Percentiles rank a stretch among this genome's conserved stretches.
Evolutionary conservation across 495 filamentous ascomycete species (phyloP).

Genomic region (Neurospora sp.): DNA sequence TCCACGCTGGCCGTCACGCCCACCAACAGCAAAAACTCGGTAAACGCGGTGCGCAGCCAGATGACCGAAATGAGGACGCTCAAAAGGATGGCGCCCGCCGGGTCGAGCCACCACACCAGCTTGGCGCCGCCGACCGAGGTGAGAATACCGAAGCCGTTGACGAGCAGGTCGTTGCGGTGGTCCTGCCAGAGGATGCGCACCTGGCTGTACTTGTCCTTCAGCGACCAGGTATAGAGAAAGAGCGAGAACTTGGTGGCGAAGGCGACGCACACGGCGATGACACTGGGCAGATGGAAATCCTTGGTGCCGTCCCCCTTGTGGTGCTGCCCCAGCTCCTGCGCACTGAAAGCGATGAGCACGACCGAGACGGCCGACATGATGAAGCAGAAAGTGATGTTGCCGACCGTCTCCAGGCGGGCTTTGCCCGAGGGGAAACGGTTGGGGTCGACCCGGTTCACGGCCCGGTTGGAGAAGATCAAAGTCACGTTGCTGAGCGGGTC

Average conservation of each 20-base stretch:
- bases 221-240: constrained; percentile 85
- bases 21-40: constrained; percentile 82
- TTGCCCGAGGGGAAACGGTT: constrained; percentile 87
- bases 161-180: constrained; percentile 79
- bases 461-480: constrained; percentile 78
- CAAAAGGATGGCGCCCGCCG: constrained; percentile 79
- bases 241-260: constrained; percentile 74
- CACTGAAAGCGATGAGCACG: constrained; percentile 82
- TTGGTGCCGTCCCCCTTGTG: constrained; percentile 35
- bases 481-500: constrained; percentile 88
- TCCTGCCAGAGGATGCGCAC: constrained; percentile 90
- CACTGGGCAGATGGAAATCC: constrained; percentile 70
- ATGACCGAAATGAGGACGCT: constrained; percentile 64
- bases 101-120: constrained; percentile 91
- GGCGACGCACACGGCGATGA: constrained; percentile 79
- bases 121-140: constrained; percentile 81
- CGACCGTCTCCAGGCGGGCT: constrained; percentile 88
- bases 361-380: constrained; percentile 88
- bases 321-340: constrained; percentile 50
- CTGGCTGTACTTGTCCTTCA: constrained; percentile 79
- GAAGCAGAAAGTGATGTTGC: constrained; percentile 96
- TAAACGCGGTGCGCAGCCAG: constrained; percentile 79
- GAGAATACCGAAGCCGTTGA: constrained; percentile 85
- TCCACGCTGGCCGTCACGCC: constrained; percentile 78
- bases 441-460: constrained; percentile 81